These are phyloP conservation scores for Cyberlindnera euphorbiiphila DNA, from an alignment of 805 yeast species.

Conservation along the genomic window DNA sequence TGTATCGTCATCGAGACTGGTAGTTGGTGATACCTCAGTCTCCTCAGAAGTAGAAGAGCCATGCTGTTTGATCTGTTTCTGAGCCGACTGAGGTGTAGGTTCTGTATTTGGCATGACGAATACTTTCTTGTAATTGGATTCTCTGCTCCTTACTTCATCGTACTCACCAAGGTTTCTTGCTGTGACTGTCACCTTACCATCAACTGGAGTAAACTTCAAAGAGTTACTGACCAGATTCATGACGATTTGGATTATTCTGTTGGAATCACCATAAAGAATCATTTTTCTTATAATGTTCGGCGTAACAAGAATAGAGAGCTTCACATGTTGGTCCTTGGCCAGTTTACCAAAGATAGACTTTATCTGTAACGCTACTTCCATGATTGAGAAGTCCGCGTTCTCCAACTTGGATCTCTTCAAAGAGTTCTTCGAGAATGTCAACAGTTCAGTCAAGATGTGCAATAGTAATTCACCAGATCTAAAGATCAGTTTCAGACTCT, in stretches of 20 bases:
- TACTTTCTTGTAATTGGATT: conserved; percentile 41
- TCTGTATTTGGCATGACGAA: conserved; percentile 31
- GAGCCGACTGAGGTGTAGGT: neutral
- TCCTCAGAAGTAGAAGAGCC: conserved; percentile 11
- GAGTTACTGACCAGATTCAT: conserved; percentile 92
- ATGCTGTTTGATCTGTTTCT: conserved; percentile 3
- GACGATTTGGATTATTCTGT: conserved; percentile 84
- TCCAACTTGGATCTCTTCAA: conserved; percentile 80
- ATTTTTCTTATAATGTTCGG: conserved; percentile 61
- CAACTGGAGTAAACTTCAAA: conserved; percentile 86
- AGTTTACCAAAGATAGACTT: conserved; percentile 79
- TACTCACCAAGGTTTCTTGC: conserved; percentile 68
- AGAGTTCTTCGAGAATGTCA: conserved; percentile 91
- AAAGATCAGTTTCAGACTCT: conserved; percentile 75
- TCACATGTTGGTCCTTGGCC: conserved; percentile 73
- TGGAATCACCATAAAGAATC: conserved; percentile 81
- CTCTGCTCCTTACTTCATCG: conserved; percentile 48
- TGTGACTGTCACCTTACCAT: conserved; percentile 70
- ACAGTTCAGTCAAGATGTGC: conserved; percentile 84
- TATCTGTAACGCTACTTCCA: conserved; percentile 81
- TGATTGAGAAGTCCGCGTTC: conserved; percentile 70
- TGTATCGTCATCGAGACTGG: conserved; percentile 12
- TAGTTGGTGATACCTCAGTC: conserved; percentile 9
- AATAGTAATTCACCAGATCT: conserved; percentile 87
- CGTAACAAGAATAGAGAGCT: conserved; percentile 53